Base-by-base conservation (phyloP, 768 basidiomycete species). In the Naganishia vaughanmartiniae region DNA sequence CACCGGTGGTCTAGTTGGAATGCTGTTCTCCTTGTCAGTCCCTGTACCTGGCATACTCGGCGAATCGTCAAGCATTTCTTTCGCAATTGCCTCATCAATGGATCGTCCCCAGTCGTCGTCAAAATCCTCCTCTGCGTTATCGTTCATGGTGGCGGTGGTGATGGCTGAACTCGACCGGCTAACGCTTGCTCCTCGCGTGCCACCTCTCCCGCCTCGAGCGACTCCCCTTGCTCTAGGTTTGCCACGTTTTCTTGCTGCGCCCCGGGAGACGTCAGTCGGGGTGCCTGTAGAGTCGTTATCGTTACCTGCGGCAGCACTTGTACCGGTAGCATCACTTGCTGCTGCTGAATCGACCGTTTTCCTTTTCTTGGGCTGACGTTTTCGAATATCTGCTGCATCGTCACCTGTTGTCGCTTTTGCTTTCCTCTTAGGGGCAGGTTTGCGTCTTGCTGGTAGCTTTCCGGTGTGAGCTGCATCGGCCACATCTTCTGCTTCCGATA, bases 81-180 rank as follows among this genome's bases (percentile, higher is more conserved):
- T 63, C 15, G 60, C 33, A 34, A 63, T 28, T 21, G 60, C 60
- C 28, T 63, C 39, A 17, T 63, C 60, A 11, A 63, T 63, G 39
- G 60, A 63, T 63, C 60, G 60, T 63, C 60, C 60, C 60, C 60
- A 63, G 17, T 63, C 60, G 60, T 63, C 60, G 15, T 63, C 60
- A 30, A 63, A 63, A 28, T 63, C 60, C 19, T 63, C 60, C 2
- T 42, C 36, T 9, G 39, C 60, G 39, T 63, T 21, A 26, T 63
- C 60, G 60, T 63, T 36, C 24, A 42, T 42, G 1, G 42, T 63
- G 10, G 60, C 30, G 15, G 60, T 42, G 14, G 60, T 63, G 15
- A 63, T 45, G 21, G 42, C 28, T 21, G 60, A 63, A 45, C 60
- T 63, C 60, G 60, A 39, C 4, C 68, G 31, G 39, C 68, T 63